Evolutionary conservation across 495 filamentous ascomycete genomes (phyloP), one percentile per base, ranked within the genome.

Genomic region (Podospora didyma): DNA sequence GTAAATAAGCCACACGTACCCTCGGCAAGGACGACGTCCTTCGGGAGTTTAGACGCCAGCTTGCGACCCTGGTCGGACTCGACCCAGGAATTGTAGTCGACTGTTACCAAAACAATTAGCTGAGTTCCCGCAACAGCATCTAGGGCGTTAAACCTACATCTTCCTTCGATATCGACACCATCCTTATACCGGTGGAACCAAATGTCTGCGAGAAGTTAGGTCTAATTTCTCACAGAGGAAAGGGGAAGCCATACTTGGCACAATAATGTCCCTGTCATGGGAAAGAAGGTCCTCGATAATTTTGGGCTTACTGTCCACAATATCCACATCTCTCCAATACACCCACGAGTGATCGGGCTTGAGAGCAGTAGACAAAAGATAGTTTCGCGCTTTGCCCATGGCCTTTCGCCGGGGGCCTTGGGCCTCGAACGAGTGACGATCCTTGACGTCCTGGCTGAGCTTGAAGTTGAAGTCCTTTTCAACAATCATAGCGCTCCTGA

Each of bases 11-110:
- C 2, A n/a, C 22, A 49, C 62, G 34, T 69, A 86, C 88, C 93
- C 82, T 98, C 94, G 31, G 88, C 94, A 31, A 98, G 73, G 59
- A 98, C 78, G 34, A 85, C 75, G 62, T 96, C 86, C 66, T 89
- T 89, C 56, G 84, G 74, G n/a, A 96, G 80, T 31, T 77, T 83
- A 12, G 80, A 70, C 11, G 88, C 82, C 46, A 97, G 79, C 56
- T 83, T 87, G 17, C 86, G 83, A 52, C 78, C 92, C 69, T 91
- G 86, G 44, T 88, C 84, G 17, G 94, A 95, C 76, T 98, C 94
- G 63, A 96, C 85, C 94, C 94, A 98, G 0, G 94, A 98, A 75
- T 98, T 98, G 75, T 97, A 98, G 70, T 98, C 94, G 64, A 97
- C 91, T 96, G 61, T 21, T 21, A 24, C 26, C 4, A 31, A 31